Evolutionary conservation across 306 rosid genomes (phyloP).

Genomic region (Casuarina equisetifolia): DNA sequence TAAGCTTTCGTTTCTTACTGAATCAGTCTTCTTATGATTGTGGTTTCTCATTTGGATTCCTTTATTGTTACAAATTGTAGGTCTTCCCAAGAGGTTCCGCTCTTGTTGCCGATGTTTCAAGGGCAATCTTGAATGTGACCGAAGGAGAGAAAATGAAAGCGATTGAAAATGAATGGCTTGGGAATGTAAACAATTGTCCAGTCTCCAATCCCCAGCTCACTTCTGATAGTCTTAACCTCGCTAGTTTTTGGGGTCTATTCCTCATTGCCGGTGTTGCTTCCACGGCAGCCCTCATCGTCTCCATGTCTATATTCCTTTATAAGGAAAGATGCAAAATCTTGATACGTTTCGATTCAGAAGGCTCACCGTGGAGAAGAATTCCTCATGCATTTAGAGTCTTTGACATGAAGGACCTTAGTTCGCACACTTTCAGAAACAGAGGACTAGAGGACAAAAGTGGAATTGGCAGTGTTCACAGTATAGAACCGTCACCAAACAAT

Average conservation of each 20-base stretch:
- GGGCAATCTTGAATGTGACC: constrained; percentile 48
- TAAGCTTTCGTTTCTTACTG: too few relatives aligned
- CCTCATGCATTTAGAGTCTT: constrained; percentile 8
- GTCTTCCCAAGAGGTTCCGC: constrained; percentile 51
- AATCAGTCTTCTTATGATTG: too few relatives aligned
- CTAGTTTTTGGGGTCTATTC: constrained; percentile 62
- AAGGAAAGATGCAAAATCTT: not conserved
- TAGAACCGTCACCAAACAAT: not conserved
- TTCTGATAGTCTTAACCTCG: constrained; percentile 45
- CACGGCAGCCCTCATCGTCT: constrained; percentile 30
- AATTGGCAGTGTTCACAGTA: not conserved
- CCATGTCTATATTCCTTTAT: not conserved
- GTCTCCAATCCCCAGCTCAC: constrained; percentile 28
- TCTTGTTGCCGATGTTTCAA: constrained; percentile 50
- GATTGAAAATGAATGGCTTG: constrained; percentile 49
- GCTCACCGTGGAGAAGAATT: constrained; percentile 6
- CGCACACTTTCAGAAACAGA: constrained; percentile 19
- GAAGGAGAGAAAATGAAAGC: constrained; percentile 48
- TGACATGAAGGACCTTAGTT: constrained; percentile 33
- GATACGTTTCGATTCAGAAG: not conserved
- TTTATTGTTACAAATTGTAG: constrained; percentile 12
- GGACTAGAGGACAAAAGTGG: not conserved
- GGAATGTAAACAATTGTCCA: constrained; percentile 15
- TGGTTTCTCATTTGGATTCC: not conserved
- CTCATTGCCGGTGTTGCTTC: constrained; percentile 42